A percentile compares a stretch with the other conserved stretches of the same genome.
Conservation (phyloP, 176 grass and related monocot genomes). For the Oryza brachyantha region DNA sequence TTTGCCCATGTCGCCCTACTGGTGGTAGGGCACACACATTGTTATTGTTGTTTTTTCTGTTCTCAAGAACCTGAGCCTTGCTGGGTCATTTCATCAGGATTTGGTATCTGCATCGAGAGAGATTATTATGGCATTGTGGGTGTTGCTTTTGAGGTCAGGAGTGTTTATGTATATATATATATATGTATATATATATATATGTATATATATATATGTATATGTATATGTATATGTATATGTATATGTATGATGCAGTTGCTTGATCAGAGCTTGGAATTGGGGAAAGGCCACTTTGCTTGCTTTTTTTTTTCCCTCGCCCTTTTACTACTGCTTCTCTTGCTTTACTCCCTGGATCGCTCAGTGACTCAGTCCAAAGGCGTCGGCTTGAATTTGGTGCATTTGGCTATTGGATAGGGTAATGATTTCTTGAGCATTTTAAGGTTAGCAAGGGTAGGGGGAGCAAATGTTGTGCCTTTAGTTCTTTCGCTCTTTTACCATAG, state of each 20-base stretch:
- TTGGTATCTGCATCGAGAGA: slow-evolving; percentile 1
- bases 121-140: slow-evolving; percentile 12
- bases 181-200: no score
- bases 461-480: neutral
- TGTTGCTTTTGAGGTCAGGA: slow-evolving; percentile 29
- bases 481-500: neutral
- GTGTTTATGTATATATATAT: no score
- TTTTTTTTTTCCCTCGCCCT: slow-evolving; percentile 32
- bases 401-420: neutral
- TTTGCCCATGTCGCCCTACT: neutral
- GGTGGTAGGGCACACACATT: neutral
- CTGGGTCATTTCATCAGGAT: slow-evolving; percentile 11
- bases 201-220: no score
- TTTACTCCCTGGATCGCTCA: slow-evolving; percentile 7
- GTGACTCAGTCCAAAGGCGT: neutral
- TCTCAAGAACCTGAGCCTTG: neutral
- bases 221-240: no score
- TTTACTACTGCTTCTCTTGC: slow-evolving; percentile 14
- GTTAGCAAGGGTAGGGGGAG: neutral
- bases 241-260: neutral
- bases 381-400: neutral
- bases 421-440: neutral
- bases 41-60: neutral
- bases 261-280: slow-evolving; percentile 36
- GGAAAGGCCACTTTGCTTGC: slow-evolving; percentile 13